These are phyloP conservation scores for Dioscorea alata DNA, from an alignment of 106 monocot species.

Conservation along the genomic window DNA sequence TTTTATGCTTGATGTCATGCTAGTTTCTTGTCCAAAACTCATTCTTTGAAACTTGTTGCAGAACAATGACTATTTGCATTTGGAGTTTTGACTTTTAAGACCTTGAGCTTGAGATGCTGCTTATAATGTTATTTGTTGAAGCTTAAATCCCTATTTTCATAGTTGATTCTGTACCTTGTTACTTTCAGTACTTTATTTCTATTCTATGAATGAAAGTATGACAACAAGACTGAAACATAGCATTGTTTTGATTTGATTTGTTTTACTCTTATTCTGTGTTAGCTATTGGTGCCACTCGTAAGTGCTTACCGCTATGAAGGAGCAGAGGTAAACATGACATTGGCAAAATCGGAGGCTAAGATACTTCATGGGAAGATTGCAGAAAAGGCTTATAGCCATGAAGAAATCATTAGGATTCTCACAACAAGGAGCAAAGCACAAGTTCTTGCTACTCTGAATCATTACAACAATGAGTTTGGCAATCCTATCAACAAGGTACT, in stretches of 20 bases:
- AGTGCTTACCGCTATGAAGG: constrained; percentile 69
- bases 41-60: too few relatives aligned
- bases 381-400: constrained; percentile 56
- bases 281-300: constrained; percentile 79
- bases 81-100: too few relatives aligned
- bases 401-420: constrained; percentile 73
- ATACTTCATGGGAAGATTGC: constrained; percentile 62
- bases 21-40: not conserved
- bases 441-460: constrained; percentile 69
- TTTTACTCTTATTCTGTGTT: not conserved
- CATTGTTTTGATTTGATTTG: not conserved
- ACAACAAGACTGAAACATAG: not conserved
- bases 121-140: too few relatives aligned
- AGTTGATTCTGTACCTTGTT: not conserved
- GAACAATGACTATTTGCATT: too few relatives aligned
- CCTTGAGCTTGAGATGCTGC: too few relatives aligned
- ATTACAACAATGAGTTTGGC: constrained; percentile 64
- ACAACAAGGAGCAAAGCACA: constrained; percentile 84
- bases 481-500: constrained; percentile 63
- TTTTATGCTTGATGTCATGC: not conserved
- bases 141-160: not conserved
- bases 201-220: too few relatives aligned
- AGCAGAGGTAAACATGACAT: constrained; percentile 37
- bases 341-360: constrained; percentile 88
- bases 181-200: not conserved